phyloP scores from a whole-genome alignment of 225 moss, liverwort and hornwort species.

The Straminergon stramineum region DNA sequence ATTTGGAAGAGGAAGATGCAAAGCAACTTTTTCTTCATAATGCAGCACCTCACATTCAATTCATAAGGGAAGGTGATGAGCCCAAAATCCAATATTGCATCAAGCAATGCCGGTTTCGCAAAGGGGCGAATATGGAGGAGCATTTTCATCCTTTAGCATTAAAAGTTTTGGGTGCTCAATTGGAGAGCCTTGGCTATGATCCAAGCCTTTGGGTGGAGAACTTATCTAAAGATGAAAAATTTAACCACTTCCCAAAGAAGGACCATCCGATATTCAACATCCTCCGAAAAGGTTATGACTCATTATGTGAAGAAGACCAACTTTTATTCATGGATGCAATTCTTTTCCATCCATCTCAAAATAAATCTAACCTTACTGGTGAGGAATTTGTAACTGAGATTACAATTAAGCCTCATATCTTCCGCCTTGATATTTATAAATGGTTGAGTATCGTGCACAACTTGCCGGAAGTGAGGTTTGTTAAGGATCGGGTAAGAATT shows the following conservation, averaged over 20 bases:
- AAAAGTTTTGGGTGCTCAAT: not conserved
- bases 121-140: not conserved
- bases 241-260: not conserved
- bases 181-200: not conserved
- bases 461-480: no score
- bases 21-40: not conserved
- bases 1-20: not conserved
- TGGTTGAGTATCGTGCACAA: not conserved
- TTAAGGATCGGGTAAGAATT: not conserved
- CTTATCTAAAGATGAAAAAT: not conserved
- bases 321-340: not conserved
- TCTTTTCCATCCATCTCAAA: not conserved
- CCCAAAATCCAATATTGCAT: not conserved
- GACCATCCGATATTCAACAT: not conserved
- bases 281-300: not conserved
- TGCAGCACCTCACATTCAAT: not conserved
- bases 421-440: not conserved
- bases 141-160: not conserved
- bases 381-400: rapidly evolving
- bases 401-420: not conserved
- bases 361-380: rapidly evolving
- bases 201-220: not conserved
- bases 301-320: not conserved
- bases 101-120: not conserved
- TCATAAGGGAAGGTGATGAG: not conserved